Conservation (phyloP, 768 basidiomycete species). For the Russula earlei region DNA sequence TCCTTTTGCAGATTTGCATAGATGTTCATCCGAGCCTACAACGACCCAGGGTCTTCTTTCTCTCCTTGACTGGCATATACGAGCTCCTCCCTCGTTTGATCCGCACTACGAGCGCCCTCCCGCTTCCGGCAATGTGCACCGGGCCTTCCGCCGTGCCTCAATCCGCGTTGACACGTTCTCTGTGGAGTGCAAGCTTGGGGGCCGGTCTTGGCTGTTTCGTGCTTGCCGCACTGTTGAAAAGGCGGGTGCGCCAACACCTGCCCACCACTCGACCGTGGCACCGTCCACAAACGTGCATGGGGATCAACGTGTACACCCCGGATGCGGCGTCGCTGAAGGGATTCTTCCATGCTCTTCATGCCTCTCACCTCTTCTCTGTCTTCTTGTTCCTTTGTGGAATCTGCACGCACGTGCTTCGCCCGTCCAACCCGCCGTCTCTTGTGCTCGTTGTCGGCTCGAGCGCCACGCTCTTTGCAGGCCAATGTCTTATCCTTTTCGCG, state of each 20-base stretch:
- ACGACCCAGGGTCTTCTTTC: not conserved
- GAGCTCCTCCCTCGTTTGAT: not conserved
- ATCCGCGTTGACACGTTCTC: not conserved
- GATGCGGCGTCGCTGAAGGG: no score
- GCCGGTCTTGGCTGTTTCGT: not conserved
- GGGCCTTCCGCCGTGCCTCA: not conserved
- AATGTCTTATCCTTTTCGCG: not conserved
- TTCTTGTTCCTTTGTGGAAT: slow-evolving; percentile 2
- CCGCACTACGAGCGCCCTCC: not conserved
- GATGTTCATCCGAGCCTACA: not conserved
- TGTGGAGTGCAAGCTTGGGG: slow-evolving; percentile 2
- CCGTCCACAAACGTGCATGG: not conserved
- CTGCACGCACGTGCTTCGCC: not conserved
- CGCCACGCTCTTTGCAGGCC: not conserved
- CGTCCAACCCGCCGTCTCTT: not conserved
- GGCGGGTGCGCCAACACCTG: not conserved
- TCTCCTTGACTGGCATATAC: not conserved
- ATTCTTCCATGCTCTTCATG: not conserved
- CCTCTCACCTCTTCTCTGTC: not conserved
- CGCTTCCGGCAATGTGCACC: no score
- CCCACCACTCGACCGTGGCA: not conserved
- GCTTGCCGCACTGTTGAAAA: not conserved
- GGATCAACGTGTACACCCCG: no score
- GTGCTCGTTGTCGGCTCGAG: not conserved
- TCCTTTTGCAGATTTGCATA: not conserved